Evolutionary conservation across 306 rosid genomes (phyloP).

Genomic region (Lagenaria siceraria): DNA sequence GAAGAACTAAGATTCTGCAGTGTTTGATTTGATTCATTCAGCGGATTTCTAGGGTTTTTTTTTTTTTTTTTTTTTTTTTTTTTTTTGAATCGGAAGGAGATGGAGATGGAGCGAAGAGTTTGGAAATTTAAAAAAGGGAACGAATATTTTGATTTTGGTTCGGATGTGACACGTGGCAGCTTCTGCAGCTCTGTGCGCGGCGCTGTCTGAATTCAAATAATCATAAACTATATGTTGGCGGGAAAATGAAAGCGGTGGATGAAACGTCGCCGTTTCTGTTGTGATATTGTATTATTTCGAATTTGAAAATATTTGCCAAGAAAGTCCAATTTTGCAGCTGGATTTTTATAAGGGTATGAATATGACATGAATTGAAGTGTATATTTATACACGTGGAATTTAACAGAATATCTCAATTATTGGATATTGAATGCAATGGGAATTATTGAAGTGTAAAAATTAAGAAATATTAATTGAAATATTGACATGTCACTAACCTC

Average conservation of each 20-base stretch:
- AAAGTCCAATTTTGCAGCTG: not conserved
- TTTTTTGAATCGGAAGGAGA: not conserved
- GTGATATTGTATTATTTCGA: not conserved
- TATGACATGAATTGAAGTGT: too few species aligned
- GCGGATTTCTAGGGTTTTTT: not conserved
- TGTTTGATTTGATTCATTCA: not conserved
- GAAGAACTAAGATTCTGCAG: not conserved
- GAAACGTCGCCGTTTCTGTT: not conserved
- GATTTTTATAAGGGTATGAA: too few species aligned
- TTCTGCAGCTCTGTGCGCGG: conserved; percentile 1
- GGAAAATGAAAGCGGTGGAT: not conserved
- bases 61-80: too few species aligned
- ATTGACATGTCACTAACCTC: not conserved
- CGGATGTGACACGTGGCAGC: conserved; percentile 38
- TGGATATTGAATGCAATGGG: not conserved
- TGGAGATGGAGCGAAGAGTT: not conserved
- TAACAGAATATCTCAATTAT: not conserved
- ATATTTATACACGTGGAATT: not conserved
- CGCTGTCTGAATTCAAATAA: conserved; percentile 56
- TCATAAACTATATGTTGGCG: not conserved
- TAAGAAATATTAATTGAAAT: not conserved
- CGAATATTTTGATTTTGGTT: not conserved
- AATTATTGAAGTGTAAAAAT: not conserved
- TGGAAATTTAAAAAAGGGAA: not conserved
- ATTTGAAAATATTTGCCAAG: too few species aligned